Conservation (phyloP, 805 yeast species). For the Saturnispora serradocipensis region DNA sequence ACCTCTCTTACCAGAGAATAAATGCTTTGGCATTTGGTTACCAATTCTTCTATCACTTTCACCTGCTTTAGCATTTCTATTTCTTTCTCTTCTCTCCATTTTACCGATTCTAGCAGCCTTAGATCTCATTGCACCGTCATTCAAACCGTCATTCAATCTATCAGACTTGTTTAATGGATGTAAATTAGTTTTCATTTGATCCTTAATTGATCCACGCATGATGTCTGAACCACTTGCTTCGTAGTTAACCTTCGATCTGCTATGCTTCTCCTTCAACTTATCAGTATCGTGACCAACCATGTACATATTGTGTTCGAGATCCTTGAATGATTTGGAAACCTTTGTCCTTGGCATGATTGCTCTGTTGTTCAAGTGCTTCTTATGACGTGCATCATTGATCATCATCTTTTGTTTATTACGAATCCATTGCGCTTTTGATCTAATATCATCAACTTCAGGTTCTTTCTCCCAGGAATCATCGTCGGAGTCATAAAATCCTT, state of each 20-base stretch:
- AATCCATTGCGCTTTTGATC: conserved; percentile 89
- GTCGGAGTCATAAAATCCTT: conserved; percentile 94
- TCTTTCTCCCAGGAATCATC: conserved; percentile 49
- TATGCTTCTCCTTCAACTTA: conserved; percentile 40
- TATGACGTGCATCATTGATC: conserved; percentile 79
- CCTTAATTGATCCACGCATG: conserved; percentile 32
- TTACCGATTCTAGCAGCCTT: conserved; percentile 84
- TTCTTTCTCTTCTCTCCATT: conserved; percentile 87
- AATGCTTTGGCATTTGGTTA: conserved; percentile 83
- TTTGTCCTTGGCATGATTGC: conserved; percentile 89
- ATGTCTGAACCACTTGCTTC: conserved; percentile 71
- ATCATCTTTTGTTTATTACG: conserved; percentile 91
- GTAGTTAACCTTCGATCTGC: conserved; percentile 14
- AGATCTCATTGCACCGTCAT: conserved; percentile 68
- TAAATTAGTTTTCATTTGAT: conserved; percentile 15
- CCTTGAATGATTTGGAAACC: conserved; percentile 59
- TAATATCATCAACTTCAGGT: conserved; percentile 58
- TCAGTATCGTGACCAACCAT: conserved; percentile 81
- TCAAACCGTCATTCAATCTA: conserved; percentile 78
- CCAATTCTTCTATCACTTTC: conserved; percentile 91
- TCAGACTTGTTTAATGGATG: conserved; percentile 54
- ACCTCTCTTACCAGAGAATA: conserved; percentile 95
- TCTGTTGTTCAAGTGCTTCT: conserved; percentile 79
- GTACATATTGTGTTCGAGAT: conserved; percentile 85
- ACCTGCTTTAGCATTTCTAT: conserved; percentile 85